Base-by-base conservation (phyloP, 805 yeast species). In the Candida morakotiae region DNA sequence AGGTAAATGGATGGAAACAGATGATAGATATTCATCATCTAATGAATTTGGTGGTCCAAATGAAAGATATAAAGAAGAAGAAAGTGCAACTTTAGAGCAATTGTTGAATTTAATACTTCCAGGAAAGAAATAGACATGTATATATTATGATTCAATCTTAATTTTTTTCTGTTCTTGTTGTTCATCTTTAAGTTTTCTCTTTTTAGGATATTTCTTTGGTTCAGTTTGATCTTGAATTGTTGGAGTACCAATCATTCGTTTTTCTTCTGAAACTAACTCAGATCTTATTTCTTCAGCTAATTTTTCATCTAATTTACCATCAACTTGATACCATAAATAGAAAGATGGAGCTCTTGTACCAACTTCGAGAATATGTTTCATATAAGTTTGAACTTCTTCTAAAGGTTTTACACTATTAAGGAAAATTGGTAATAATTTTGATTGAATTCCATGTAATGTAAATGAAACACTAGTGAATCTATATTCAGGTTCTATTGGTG, bases 281-380 rank as follows among this genome's bases (percentile, higher is more conserved):
- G 67, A 65, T 47, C 94, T 69, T 27, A 83, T 56, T 6, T 68
- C 65, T 48, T 85, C 93, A 0, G 85, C 84, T 32, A 83, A 48
- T 1, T 60, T 58, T 44, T 80, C 86, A 53, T 85, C 93, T 37
- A 77, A 75, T 31, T 75, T 70, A 0, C 87, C 89, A 56, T 84
- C 93, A 9, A 91, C 68, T 48, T 84, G 87, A 51, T 82, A 86
- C 96, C 96, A 88, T 15, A 87, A 63, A 53, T 83, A 75, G 47
- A 77, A 77, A 23, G 75, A 75, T 5, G 81, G 63, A 3, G 79
- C 60, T 40, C 87, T 69, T 1, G 68, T 66, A 1, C 96, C 95
- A 14, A 59, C 63, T 11, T 66, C 63, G 38, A 87, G 55, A 3
- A 81, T 73, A 8, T 69, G 62, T 27, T 69, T 67, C 96, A 91